Conservation (phyloP, 768 basidiomycete species). For the Pisolithus albus region DNA sequence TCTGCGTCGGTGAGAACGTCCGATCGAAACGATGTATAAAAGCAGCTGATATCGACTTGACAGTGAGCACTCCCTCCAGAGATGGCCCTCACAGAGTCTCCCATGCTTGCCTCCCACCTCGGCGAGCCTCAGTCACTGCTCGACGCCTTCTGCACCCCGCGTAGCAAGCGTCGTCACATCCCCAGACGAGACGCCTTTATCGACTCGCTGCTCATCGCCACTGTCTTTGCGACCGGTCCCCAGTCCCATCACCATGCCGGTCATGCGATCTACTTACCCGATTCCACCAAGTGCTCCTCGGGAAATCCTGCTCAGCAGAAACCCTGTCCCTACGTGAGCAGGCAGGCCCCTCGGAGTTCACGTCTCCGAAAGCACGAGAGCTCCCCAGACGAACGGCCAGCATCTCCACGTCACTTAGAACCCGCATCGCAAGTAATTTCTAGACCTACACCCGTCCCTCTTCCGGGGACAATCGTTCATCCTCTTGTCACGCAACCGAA, state of each 20-base stretch:
- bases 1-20: background rate
- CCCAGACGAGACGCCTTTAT: conserved; percentile 64
- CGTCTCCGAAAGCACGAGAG: conserved; percentile 39
- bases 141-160: conserved; percentile 47
- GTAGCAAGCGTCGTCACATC: conserved; percentile 34
- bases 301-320: conserved; percentile 38
- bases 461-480: conserved; percentile 11
- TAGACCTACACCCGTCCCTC: conserved; percentile 22
- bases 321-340: conserved; percentile 58
- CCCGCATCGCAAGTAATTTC: conserved; percentile 27
- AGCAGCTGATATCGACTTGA: conserved; percentile 18
- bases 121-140: conserved; percentile 52
- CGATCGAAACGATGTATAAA: conserved; percentile 28
- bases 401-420: conserved; percentile 33
- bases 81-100: background rate
- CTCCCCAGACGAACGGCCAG: conserved; percentile 48
- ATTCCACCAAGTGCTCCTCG: conserved; percentile 42
- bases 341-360: conserved; percentile 66
- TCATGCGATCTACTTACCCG: conserved; percentile 65
- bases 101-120: conserved; percentile 19
- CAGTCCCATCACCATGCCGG: conserved; percentile 83
- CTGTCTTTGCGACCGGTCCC: conserved; percentile 66
- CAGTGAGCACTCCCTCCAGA: no score
- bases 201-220: conserved; percentile 74
- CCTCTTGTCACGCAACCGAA: conserved; percentile 1